Conservation (phyloP, 495 filamentous ascomycete species). For the Aspergillus cavernicola region DNA sequence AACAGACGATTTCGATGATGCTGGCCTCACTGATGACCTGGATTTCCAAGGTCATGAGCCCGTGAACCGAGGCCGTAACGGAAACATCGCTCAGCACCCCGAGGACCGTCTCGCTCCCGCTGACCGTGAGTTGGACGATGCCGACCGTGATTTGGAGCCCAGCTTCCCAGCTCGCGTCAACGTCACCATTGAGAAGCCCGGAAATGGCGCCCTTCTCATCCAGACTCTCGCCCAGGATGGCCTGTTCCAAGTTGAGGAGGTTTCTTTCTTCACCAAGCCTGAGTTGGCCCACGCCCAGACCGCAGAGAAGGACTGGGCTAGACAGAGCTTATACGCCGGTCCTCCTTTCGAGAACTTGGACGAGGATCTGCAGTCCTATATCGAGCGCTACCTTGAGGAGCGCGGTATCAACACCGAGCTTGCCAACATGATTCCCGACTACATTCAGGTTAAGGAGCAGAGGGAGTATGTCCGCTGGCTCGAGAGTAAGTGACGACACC, state of each 20-base stretch:
- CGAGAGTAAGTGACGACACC: constrained; percentile 52
- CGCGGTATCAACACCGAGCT: constrained; percentile 84
- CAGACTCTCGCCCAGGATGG: constrained; percentile 87
- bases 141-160: constrained; percentile 45
- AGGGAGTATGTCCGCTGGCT: constrained; percentile 94
- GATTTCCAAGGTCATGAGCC: constrained; percentile 51
- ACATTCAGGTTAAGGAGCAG: constrained; percentile 99
- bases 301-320: constrained; percentile 62
- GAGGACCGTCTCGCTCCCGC: constrained; percentile 56
- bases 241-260: constrained; percentile 82
- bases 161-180: constrained; percentile 80
- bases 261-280: constrained; percentile 77
- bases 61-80: constrained; percentile 47
- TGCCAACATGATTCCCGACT: constrained; percentile 89
- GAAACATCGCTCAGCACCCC: constrained; percentile 51
- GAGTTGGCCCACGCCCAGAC: constrained; percentile 64
- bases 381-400: constrained; percentile 94
- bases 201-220: constrained; percentile 76
- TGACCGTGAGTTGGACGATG: constrained; percentile 53
- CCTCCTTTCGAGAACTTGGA: constrained; percentile 93
- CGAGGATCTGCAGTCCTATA: constrained; percentile 85
- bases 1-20: constrained; percentile 52
- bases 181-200: constrained; percentile 80
- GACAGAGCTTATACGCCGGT: constrained; percentile 79
- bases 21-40: constrained; percentile 47